Evolutionary conservation across 208 protist species (phyloP), one percentile per base, ranked within the genome.

Genomic region (Leishmania aethiopica): DNA sequence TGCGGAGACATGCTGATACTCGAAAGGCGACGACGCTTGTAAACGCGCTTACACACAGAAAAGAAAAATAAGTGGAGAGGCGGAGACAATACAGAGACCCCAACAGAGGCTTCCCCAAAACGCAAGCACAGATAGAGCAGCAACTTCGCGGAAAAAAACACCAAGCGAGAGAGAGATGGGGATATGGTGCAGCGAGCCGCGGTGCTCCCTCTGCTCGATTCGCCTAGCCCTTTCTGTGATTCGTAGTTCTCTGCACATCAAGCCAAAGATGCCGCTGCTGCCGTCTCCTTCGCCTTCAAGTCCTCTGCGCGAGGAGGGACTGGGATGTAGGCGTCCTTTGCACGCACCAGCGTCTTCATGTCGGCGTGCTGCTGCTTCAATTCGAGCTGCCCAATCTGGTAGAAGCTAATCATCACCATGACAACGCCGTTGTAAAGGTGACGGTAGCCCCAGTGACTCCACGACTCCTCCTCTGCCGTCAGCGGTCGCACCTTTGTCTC

Each of bases 401-500:
- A 82, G 35, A 88, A 37, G 19, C 71, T 80, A 2, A 76, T 59
- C 13, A 82, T 45, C 74, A 79, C 42, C 78, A 82, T 82, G 19
- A 86, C 40, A 19, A 86, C 4, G 19, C 66, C 45, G 35, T 82
- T 88, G 75, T 77, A 82, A 25, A 60, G 32, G 32, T 85, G 81
- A 10, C 80, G 77, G 47, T 79, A 78, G 57, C 84, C 73, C 77
- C 80, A 85, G 72, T 80, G 80, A 25, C 76, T 53, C 77, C 84
- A 85, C 62, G 80, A 76, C 53, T 85, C 80, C 7, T 84, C 78
- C 66, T 85, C 80, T 28, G 81, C 80, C 25, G 71, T 82, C 64
- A 79, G 72, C n/a, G 78, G 82, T 22, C 13, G 55, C 60, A 40
- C 62, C 19, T 60, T 57, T 6, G n/a, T 60, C 37, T 78, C 66